Conservation (phyloP, 2,329 filamentous ascomycete genomes). For the Fusarium xyrophilum region DNA sequence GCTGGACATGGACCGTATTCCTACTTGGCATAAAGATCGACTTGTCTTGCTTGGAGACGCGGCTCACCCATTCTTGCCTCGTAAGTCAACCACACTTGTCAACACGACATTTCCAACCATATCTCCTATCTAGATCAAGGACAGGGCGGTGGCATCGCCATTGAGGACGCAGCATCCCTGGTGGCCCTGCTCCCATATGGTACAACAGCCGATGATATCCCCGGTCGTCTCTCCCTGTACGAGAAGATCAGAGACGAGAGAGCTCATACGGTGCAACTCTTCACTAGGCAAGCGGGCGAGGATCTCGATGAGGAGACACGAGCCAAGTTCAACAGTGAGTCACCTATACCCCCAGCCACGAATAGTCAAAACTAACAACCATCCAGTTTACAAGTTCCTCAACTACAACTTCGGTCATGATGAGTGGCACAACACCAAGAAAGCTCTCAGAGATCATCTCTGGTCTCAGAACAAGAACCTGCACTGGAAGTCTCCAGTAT, state of each 20-base stretch:
- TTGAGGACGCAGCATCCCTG: conserved; percentile 70
- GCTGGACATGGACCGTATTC: conserved; percentile 66
- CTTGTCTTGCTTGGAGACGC: conserved; percentile 70
- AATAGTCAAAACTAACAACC: neutral
- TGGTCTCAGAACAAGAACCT: conserved; percentile 18
- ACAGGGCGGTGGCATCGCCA: conserved; percentile 62
- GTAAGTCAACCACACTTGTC: fast-evolving
- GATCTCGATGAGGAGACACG: conserved; percentile 51
- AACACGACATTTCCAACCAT: fast-evolving
- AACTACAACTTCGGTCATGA: conserved; percentile 33
- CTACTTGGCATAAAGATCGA: conserved; percentile 60
- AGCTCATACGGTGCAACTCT: conserved; percentile 64
- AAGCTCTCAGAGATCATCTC: conserved; percentile 17
- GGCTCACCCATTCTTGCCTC: conserved; percentile 70
- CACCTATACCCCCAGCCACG: fast-evolving
- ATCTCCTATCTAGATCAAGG: conserved; percentile 11
- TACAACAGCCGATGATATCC: conserved; percentile 54
- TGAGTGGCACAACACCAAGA: conserved; percentile 31
- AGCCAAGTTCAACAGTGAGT: conserved; percentile 51
- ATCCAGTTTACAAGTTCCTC: conserved; percentile 14
- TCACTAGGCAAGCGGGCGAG: conserved; percentile 59
- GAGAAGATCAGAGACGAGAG: conserved; percentile 64
- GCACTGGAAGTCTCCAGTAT: conserved; percentile 28
- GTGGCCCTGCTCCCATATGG: conserved; percentile 60
- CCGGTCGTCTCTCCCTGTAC: conserved; percentile 65